Base-by-base conservation (phyloP, 2,329 filamentous ascomycete genomes). In the Dothiorella sarmentorum region DNA sequence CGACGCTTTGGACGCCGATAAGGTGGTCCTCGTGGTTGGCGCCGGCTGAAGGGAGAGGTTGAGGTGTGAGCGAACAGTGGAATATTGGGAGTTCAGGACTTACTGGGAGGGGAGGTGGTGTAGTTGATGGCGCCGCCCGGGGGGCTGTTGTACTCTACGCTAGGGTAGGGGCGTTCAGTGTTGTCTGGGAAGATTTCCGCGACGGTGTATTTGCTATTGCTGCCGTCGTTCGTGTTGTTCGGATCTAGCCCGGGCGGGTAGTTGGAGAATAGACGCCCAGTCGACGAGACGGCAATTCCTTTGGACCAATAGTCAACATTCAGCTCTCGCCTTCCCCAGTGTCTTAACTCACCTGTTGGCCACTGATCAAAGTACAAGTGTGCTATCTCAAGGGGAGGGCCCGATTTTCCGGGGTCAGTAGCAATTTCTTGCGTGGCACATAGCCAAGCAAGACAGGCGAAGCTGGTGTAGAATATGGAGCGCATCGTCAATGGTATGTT, bases 291-390 rank as follows among this genome's bases (percentile, higher is more conserved):
- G 3, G 81, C 77, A 56, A 82, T 79, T 17, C 79, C 78, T 72
- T 64, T 7, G n/a, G 37, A 24, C 18, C 35, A 63, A 17, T 7
- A 13, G 29, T 37, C 18, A 35, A 9, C 15, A 37, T 15, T 62
- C 17, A 55, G 40, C 29, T 22, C 7, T 22, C 7, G 15, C 7
- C 13, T 9, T 13, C 13, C 1, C 11, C 17, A 15, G 9, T 17
- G 9, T 20, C n/a, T 20, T 17, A 10, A 17, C 29, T 55, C 62
- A 68, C 74, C 74, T 27, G 77, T 78, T 15, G 70, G 78, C 73
- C 75, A 82, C 64, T 81, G 73, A 63, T 80, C 77, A 56, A 79
- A 75, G 62, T 80, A 82, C 9, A 80, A 67, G 67, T 82, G 79
- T 0, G 77, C 73, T 26, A 80, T 61, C 60, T 82, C 79, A 6